Conservation (phyloP, 768 basidiomycete species). For the Myochromella boudieri region DNA sequence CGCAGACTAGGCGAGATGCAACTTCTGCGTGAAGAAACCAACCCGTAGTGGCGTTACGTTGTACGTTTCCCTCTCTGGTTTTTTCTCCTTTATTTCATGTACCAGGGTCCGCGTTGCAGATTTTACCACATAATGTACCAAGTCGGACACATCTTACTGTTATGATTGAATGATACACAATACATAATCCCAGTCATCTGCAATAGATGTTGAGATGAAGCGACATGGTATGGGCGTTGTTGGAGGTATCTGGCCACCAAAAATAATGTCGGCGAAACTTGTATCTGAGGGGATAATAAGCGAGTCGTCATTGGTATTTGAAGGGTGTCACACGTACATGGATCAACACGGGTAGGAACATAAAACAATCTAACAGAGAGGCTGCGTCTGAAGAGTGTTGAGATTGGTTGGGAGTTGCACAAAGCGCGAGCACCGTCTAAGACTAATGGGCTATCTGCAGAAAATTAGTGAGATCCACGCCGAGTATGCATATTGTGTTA, state of each 20-base stretch:
- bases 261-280: conserved; percentile 23
- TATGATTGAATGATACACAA: conserved; percentile 43
- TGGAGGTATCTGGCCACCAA: conserved; percentile 30
- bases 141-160: conserved; percentile 14
- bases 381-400: background rate
- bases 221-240: conserved; percentile 54
- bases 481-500: conserved; percentile 10
- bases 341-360: conserved; percentile 24
- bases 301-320: background rate
- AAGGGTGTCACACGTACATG: conserved; percentile 27
- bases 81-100: conserved; percentile 6
- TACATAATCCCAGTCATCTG: conserved; percentile 56
- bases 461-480: background rate
- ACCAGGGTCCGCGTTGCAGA: conserved; percentile 2
- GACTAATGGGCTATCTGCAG: conserved; percentile 12
- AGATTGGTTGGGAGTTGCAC: background rate
- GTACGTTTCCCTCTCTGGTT: conserved; percentile 4
- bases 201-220: conserved; percentile 39
- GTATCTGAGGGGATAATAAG: conserved; percentile 19
- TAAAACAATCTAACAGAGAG: conserved; percentile 53
- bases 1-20: conserved; percentile 79
- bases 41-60: conserved; percentile 32
- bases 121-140: conserved; percentile 6
- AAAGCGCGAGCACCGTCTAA: conserved; percentile 1
- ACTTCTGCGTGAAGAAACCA: conserved; percentile 62